A percentile compares a stretch with the other conserved stretches of the same genome.
These are phyloP conservation scores for Mycothermus thermophilus DNA, from an alignment of 495 filamentous ascomycete species.

Conservation along the genomic window DNA sequence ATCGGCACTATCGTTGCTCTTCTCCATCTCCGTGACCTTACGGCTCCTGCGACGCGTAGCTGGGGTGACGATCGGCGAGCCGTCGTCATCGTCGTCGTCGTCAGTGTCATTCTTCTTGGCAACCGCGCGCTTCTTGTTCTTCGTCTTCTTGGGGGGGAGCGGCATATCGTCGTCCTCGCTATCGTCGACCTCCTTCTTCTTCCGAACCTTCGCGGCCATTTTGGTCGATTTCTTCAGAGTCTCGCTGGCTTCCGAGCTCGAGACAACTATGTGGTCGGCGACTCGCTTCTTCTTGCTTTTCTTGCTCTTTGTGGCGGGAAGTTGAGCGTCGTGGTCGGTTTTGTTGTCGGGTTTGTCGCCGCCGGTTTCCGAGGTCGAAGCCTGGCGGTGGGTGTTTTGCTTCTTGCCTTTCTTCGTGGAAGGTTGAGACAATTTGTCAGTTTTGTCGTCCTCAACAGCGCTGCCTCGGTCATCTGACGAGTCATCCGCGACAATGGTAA, in stretches of 20 bases:
- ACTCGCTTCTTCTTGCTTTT: neutral
- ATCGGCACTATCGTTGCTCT: neutral
- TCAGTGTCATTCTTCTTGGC: constrained; percentile 6
- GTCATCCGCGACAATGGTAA: no score
- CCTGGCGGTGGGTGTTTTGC: no score
- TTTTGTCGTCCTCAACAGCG: no score
- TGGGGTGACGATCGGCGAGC: constrained; percentile 2
- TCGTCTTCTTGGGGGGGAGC: neutral
- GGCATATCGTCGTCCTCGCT: constrained; percentile 7
- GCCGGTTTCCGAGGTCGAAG: no score
- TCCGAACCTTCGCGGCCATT: neutral
- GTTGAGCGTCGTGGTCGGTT: no score
- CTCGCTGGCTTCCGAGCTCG: neutral
- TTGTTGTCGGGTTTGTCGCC: no score
- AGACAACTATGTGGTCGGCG: no score
- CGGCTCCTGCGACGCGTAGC: no score
- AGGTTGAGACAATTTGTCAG: no score
- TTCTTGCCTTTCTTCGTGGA: no score
- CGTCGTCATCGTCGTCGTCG: constrained; percentile 3
- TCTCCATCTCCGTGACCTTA: constrained; percentile 1
- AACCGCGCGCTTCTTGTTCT: constrained; percentile 2
- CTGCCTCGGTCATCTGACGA: no score
- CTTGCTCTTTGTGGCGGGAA: neutral
- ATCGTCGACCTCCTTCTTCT: neutral
- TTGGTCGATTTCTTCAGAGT: neutral